phyloP scores from a whole-genome alignment of 805 yeast species.

The Barnettozyma sucrosica region DNA sequence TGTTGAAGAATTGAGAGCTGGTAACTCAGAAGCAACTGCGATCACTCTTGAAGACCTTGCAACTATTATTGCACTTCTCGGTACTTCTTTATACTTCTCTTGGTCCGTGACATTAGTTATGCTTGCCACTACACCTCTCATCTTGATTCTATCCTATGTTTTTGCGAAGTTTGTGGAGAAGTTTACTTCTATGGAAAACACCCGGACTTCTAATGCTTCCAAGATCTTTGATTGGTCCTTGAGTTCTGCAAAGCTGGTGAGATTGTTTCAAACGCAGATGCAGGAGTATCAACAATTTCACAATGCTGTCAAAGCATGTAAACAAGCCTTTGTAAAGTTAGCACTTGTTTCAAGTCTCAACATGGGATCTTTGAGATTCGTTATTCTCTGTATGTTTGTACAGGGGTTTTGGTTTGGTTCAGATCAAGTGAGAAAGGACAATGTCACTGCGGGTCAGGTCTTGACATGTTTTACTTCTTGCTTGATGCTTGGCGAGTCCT shows the following conservation, averaged over 20 bases:
- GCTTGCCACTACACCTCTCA: slow-evolving; percentile 68
- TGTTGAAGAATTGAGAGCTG: slow-evolving; percentile 64
- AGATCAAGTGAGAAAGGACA: slow-evolving; percentile 47
- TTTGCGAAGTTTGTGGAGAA: slow-evolving; percentile 48
- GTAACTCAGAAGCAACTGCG: slow-evolving; percentile 63
- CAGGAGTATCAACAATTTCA: slow-evolving; percentile 44
- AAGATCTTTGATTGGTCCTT: slow-evolving; percentile 68
- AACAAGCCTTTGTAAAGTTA: slow-evolving; percentile 35
- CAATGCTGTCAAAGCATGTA: slow-evolving; percentile 26
- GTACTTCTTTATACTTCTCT: slow-evolving; percentile 67
- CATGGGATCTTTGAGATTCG: slow-evolving; percentile 45
- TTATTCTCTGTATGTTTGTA: slow-evolving; percentile 71
- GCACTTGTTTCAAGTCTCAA: slow-evolving; percentile 50
- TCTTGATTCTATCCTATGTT: slow-evolving; percentile 41
- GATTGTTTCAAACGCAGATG: slow-evolving; percentile 51
- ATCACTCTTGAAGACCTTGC: slow-evolving; percentile 47
- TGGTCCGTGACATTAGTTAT: slow-evolving; percentile 83
- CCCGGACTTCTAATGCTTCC: slow-evolving; percentile 47
- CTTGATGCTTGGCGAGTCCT: slow-evolving; percentile 57
- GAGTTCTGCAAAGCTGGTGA: slow-evolving; percentile 51
- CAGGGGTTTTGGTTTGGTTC: slow-evolving; percentile 94
- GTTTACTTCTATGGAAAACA: slow-evolving; percentile 53
- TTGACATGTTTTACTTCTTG: slow-evolving; percentile 83
- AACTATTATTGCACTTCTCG: slow-evolving; percentile 47
- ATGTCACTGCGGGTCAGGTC: slow-evolving; percentile 54